Percentiles rank a stretch among this genome's conserved stretches.
These are phyloP conservation scores for Cercospora zeina DNA, from an alignment of 2,329 filamentous ascomycete species.

Conservation along the genomic window DNA sequence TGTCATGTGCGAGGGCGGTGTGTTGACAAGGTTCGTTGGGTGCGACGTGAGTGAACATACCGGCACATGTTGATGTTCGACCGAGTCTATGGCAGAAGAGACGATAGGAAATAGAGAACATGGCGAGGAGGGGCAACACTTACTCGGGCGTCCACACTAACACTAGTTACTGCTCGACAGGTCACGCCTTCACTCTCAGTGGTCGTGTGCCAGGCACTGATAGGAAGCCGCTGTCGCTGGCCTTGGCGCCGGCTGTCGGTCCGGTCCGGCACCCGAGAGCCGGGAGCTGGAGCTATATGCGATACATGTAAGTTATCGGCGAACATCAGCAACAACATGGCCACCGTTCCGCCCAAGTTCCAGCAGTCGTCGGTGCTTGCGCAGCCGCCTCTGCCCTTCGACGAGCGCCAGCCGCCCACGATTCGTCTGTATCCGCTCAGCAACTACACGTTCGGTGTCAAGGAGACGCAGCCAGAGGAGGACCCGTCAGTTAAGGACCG, in stretches of 20 bases:
- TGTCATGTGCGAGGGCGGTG: background rate
- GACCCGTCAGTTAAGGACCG: slow-evolving; percentile 93
- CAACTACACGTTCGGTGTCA: slow-evolving; percentile 98
- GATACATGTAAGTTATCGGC: background rate
- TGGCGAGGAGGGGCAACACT: background rate
- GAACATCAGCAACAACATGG: slow-evolving; percentile 29
- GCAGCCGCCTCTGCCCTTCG: slow-evolving; percentile 63
- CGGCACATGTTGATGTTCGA: slow-evolving; percentile 37
- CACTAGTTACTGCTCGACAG: background rate
- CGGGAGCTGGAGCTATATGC: slow-evolving; percentile 4
- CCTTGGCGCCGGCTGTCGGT: background rate
- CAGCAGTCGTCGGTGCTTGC: slow-evolving; percentile 34
- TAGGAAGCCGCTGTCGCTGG: slow-evolving; percentile 3
- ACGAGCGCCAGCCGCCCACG: slow-evolving; percentile 81
- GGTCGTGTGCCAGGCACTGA: slow-evolving; percentile 7
- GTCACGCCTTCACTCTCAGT: background rate
- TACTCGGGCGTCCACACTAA: background rate
- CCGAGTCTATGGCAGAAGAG: background rate
- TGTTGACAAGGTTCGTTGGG: slow-evolving; percentile 39
- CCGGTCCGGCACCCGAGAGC: background rate
- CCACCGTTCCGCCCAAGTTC: slow-evolving; percentile 33
- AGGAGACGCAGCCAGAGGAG: slow-evolving; percentile 97
- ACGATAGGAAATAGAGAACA: background rate
- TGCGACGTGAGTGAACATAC: slow-evolving; percentile 30
- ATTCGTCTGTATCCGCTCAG: slow-evolving; percentile 86